Percentiles rank a stretch among this genome's conserved stretches.
Conservation (phyloP, 2,329 filamentous ascomycete species). For the Conoideocrella luteorostrata region DNA sequence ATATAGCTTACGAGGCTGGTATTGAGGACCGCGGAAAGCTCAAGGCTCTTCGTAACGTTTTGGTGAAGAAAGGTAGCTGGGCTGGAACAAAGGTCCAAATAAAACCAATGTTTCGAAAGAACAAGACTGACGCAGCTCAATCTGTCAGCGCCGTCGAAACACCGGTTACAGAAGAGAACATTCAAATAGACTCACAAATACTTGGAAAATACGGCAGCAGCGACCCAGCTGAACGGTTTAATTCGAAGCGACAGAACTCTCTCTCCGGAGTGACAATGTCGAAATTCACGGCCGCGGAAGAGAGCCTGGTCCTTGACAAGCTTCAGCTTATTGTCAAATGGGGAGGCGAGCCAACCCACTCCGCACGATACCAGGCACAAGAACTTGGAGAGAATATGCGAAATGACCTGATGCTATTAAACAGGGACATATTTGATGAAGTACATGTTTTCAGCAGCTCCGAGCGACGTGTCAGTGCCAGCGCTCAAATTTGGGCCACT, state of each 20-base stretch:
- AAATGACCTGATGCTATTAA: conserved; percentile 88
- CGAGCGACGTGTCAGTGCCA: conserved; percentile 88
- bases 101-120: conserved; percentile 97
- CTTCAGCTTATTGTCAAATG: conserved; percentile 97
- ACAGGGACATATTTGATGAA: conserved; percentile 84
- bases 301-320: conserved; percentile 90
- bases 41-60: conserved; percentile 74
- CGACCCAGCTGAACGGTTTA: conserved; percentile 6
- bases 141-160: conserved; percentile 31
- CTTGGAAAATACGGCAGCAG: conserved; percentile 15
- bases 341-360: conserved; percentile 97
- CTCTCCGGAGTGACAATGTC: conserved; percentile 87
- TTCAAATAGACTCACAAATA: conserved; percentile 13
- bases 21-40: conserved; percentile 84
- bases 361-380: conserved; percentile 90
- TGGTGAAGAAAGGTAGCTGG: conserved; percentile 90
- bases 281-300: conserved; percentile 86
- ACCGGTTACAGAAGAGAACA: conserved; percentile 22
- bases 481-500: conserved; percentile 90
- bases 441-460: conserved; percentile 95
- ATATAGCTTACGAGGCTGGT: conserved; percentile 68
- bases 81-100: conserved; percentile 97
- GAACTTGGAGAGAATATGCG: conserved; percentile 94
- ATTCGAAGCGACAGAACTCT: conserved; percentile 69
- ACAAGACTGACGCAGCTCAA: conserved; percentile 59